Conservation (phyloP, 441 rosid genomes). For the Biscutella laevigata region DNA sequence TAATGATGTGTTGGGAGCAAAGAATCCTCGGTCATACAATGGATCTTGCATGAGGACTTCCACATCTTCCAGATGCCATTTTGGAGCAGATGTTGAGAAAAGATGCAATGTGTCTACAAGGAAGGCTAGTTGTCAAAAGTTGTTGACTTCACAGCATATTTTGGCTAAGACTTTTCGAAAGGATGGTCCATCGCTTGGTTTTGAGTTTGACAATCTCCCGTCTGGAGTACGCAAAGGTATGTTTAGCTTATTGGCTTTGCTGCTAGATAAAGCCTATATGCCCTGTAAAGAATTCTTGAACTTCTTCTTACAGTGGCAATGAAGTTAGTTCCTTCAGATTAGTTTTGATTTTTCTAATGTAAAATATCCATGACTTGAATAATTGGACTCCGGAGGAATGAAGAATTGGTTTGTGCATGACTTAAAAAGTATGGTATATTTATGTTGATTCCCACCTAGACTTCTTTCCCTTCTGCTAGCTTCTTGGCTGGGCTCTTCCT, state of each 20-base stretch:
- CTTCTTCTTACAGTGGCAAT: not conserved
- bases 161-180: slow-evolving; percentile 64
- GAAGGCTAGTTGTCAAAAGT: slow-evolving; percentile 33
- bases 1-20: slow-evolving; percentile 14
- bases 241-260: not conserved
- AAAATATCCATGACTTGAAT: not conserved
- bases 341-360: not conserved
- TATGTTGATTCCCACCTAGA: not conserved
- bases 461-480: slow-evolving; percentile 30
- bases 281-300: not conserved
- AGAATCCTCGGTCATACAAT: slow-evolving; percentile 5
- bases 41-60: slow-evolving; percentile 6
- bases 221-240: slow-evolving; percentile 38
- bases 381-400: not conserved
- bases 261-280: not conserved
- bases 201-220: slow-evolving; percentile 55
- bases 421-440: not conserved
- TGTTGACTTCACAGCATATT: slow-evolving; percentile 50
- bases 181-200: slow-evolving; percentile 85
- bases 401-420: not conserved
- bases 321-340: not conserved
- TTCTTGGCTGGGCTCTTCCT: slow-evolving; percentile 25
- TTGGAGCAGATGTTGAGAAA: slow-evolving; percentile 15
- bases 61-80: slow-evolving; percentile 23
- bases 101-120: slow-evolving; percentile 19